Base-by-base conservation (phyloP, 768 basidiomycete species). In the Hygrophoropsis aurantiaca region DNA sequence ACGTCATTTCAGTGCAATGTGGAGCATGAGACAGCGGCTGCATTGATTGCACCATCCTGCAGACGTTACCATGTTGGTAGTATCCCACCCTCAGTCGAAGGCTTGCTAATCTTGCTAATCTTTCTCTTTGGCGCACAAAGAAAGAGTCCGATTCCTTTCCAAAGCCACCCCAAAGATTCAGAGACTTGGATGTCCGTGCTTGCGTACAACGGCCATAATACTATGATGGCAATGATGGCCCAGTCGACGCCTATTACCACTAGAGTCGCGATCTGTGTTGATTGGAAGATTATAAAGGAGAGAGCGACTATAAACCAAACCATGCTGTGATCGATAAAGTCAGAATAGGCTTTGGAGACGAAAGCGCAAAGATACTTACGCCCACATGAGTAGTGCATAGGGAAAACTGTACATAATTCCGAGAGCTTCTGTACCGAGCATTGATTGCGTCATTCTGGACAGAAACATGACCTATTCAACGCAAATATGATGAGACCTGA, bases 401-500 rank as follows among this genome's bases (percentile, higher is more conserved):
- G 67, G 67, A n/a, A 69, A 53, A 44, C 60, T 66, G 44, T 63
- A 68, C 43, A 65, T 51, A 20, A 68, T 61, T 2, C 66, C 60
- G 20, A 69, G 46, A 2, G 58, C 47, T 43, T 70, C 67, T 2
- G 64, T 44, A 4, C 64, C 64, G 23, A 53, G 33, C 7, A 42
- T 36, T 8, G 49, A 40, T 6, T 52, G 52, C n/a, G 52, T 35
- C 37, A 52, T 46, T 6, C 34, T 32, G 11, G 27, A 39, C 44
- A 58, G 65, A 39, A 63, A 72, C 8, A 48, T 13, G 11, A 47
- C 46, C 67, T 69, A 35, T n/a, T n/a, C n/a, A n/a, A n/a, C n/a
- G n/a, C n/a, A n/a, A n/a, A n/a, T n/a, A n/a, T n/a, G n/a, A n/a
- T n/a, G n/a, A n/a, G n/a, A n/a, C n/a, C n/a, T n/a, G n/a, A 50